Evolutionary conservation across 1,284 basidiomycete species (phyloP).

Genomic region (Fomitiporia mediterranea): DNA sequence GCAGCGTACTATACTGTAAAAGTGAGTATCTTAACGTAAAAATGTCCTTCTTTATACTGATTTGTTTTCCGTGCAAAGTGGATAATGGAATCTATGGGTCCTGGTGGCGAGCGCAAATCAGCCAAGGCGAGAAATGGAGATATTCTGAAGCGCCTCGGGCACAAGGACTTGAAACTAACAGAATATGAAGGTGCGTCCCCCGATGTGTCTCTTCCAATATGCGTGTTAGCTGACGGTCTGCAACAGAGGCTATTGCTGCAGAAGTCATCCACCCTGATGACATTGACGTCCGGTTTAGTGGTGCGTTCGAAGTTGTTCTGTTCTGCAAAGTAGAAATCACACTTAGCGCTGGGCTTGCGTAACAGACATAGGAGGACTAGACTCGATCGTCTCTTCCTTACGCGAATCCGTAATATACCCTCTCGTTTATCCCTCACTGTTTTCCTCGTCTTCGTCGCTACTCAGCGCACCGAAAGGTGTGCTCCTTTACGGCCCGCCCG

Average conservation of each 20-base stretch:
- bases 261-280: slow-evolving; percentile 86
- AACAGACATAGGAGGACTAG: slow-evolving; percentile 88
- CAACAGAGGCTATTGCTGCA: slow-evolving; percentile 71
- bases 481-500: slow-evolving; percentile 85
- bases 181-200: slow-evolving; percentile 72
- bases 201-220: background rate
- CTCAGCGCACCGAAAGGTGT: slow-evolving; percentile 78
- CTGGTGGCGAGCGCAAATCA: slow-evolving; percentile 52
- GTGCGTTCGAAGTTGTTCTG: slow-evolving; percentile 36
- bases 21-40: slow-evolving; percentile 32
- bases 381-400: slow-evolving; percentile 86
- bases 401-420: slow-evolving; percentile 97
- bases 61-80: slow-evolving; percentile 31
- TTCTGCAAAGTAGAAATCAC: background rate
- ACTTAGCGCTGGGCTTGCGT: slow-evolving; percentile 3
- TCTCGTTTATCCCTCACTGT: slow-evolving; percentile 87
- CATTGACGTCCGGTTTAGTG: slow-evolving; percentile 67
- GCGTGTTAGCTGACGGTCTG: background rate
- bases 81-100: slow-evolving; percentile 41
- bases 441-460: slow-evolving; percentile 68
- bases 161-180: slow-evolving; percentile 63
- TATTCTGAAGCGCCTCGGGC: slow-evolving; percentile 68
- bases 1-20: slow-evolving; percentile 47
- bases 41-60: background rate
- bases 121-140: slow-evolving; percentile 68